These are phyloP conservation scores for Antitrichia curtipendula DNA, from an alignment of 225 moss, liverwort and hornwort species.

Conservation along the genomic window DNA sequence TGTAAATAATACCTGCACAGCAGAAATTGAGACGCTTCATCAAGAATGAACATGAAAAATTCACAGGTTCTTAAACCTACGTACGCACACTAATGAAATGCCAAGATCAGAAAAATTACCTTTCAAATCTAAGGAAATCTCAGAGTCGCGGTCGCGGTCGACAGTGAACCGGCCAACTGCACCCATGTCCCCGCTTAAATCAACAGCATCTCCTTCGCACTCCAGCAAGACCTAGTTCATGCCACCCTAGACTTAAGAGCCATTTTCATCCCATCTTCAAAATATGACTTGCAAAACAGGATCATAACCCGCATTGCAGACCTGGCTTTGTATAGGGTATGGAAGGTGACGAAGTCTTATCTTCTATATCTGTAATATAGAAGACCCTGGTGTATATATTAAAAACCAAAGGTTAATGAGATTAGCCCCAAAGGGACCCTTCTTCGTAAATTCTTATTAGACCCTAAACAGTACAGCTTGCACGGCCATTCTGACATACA, in stretches of 20 bases:
- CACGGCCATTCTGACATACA: background rate
- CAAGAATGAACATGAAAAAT: background rate
- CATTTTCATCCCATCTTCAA: background rate
- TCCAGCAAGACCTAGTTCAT: constrained; percentile 70
- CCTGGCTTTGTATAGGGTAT: background rate
- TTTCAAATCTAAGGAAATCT: constrained; percentile 77
- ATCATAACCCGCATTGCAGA: background rate
- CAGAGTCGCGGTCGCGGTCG: constrained; percentile 25
- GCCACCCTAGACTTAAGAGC: background rate
- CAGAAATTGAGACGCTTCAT: background rate
- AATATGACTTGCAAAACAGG: background rate
- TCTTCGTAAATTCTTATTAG: background rate
- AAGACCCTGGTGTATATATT: background rate
- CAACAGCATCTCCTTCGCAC: constrained; percentile 88
- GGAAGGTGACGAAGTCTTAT: background rate
- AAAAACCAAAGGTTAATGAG: background rate
- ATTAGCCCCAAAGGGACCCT: background rate
- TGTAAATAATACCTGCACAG: constrained; percentile 75
- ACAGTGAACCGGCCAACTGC: constrained; percentile 88
- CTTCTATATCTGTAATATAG: background rate
- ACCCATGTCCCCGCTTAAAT: constrained; percentile 94
- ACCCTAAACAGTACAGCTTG: background rate
- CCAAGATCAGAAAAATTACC: constrained; percentile 16
- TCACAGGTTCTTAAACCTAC: background rate
- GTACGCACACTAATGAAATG: background rate